These are phyloP conservation scores for Ramaria sp. DNA, from an alignment of 768 basidiomycete species.

Conservation along the genomic window DNA sequence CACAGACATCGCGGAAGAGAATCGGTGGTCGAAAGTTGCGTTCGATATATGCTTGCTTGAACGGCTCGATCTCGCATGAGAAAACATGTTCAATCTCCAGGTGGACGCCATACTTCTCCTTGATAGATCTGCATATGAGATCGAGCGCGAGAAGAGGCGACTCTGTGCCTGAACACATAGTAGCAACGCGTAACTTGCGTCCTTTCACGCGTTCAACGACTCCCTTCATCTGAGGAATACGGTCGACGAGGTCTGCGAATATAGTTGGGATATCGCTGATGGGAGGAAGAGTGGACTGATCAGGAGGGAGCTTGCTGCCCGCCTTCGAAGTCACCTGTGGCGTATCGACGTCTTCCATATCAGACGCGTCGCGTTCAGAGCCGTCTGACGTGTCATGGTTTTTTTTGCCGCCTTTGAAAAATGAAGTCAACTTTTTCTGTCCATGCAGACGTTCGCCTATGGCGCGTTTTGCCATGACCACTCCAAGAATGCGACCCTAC, in stretches of 20 bases:
- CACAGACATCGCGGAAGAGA: slow-evolving; percentile 89
- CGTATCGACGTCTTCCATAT: slow-evolving; percentile 20
- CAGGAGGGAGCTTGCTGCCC: slow-evolving; percentile 29
- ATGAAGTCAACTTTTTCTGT: slow-evolving; percentile 13
- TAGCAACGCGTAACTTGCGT: slow-evolving; percentile 83
- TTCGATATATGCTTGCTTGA: slow-evolving; percentile 97
- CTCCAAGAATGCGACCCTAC: no score
- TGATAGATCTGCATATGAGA: slow-evolving; percentile 67
- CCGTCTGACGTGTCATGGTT: slow-evolving; percentile 16
- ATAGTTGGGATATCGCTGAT: slow-evolving; percentile 63
- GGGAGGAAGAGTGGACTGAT: slow-evolving; percentile 64
- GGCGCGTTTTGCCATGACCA: slow-evolving; percentile 40
- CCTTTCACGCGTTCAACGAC: slow-evolving; percentile 62
- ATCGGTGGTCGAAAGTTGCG: slow-evolving; percentile 90
- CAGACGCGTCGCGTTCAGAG: slow-evolving; percentile 18
- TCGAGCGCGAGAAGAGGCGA: slow-evolving; percentile 87
- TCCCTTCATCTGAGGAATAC: slow-evolving; percentile 51
- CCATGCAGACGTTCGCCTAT: slow-evolving; percentile 21
- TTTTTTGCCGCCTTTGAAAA: slow-evolving; percentile 17
- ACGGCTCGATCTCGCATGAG: slow-evolving; percentile 94
- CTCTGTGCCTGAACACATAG: slow-evolving; percentile 97
- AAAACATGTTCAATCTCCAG: slow-evolving; percentile 86
- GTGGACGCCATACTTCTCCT: slow-evolving; percentile 50
- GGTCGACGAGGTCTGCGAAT: slow-evolving; percentile 63
- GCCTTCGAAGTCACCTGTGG: slow-evolving; percentile 6